A percentile compares a stretch with the other conserved stretches of the same genome.
These are phyloP conservation scores for Lentinula lateritia DNA, from an alignment of 768 basidiomycete species.

Conservation along the genomic window DNA sequence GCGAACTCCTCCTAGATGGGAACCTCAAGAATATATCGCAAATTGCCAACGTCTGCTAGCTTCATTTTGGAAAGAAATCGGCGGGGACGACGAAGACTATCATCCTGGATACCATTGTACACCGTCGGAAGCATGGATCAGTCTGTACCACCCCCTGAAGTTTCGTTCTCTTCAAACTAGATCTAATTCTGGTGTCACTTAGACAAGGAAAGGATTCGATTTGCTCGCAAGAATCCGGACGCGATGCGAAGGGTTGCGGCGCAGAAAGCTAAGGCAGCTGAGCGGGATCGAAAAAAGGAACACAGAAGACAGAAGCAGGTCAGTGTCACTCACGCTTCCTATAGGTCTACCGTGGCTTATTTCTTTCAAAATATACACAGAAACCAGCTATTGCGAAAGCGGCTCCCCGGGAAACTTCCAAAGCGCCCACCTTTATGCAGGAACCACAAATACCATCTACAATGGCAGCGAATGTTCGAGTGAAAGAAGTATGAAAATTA, in stretches of 20 bases:
- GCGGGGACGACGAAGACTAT: constrained; percentile 53
- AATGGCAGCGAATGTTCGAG: not conserved
- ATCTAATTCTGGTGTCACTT: not conserved
- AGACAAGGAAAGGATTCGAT: constrained; percentile 33
- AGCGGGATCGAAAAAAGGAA: not conserved
- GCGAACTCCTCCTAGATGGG: constrained; percentile 47
- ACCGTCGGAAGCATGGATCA: constrained; percentile 51
- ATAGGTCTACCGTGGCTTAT: not conserved
- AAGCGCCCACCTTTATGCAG: not conserved
- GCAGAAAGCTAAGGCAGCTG: not conserved
- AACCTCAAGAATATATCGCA: constrained; percentile 54
- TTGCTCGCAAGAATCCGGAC: constrained; percentile 23
- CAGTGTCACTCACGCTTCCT: constrained; percentile 8
- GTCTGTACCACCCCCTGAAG: constrained; percentile 24
- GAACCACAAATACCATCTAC: not conserved
- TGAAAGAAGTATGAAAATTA: not conserved
- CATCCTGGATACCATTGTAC: constrained; percentile 33
- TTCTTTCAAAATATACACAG: too few relatives aligned
- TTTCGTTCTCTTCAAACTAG: not conserved
- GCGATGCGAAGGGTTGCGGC: constrained; percentile 12
- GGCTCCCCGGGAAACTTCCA: not conserved
- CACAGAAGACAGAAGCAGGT: constrained; percentile 9
- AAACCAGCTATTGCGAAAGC: not conserved
- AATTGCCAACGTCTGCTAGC: constrained; percentile 50
- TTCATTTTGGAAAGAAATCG: constrained; percentile 67